phyloP scores from a whole-genome alignment of 1,284 basidiomycete species.

The Phaffia rhodozyma region DNA sequence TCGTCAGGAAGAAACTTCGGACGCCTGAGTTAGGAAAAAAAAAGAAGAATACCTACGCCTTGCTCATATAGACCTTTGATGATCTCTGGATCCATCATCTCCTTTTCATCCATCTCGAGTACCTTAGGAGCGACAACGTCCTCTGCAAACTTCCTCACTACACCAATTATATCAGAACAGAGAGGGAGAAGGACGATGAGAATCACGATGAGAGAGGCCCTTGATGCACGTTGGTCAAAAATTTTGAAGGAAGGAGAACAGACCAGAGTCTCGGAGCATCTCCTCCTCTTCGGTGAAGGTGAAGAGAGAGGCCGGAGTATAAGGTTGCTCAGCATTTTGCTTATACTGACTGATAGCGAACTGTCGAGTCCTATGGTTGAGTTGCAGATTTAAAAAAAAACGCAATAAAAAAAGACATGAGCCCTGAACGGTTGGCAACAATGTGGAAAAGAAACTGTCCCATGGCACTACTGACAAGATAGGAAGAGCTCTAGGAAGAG shows the following conservation, averaged over 20 bases:
- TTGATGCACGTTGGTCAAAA: not conserved
- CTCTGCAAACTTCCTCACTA: constrained; percentile 74
- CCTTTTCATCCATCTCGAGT: constrained; percentile 94
- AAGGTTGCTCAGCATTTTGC: not conserved
- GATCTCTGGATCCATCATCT: constrained; percentile 80
- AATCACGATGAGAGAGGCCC: not conserved
- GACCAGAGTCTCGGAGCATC: constrained; percentile 78
- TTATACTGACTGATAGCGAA: too few relatives aligned
- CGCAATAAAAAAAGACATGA: too few relatives aligned
- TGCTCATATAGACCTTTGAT: constrained; percentile 90
- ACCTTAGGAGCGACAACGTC: constrained; percentile 86
- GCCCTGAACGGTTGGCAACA: too few relatives aligned
- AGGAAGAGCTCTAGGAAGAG: too few relatives aligned
- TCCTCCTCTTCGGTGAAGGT: constrained; percentile 82
- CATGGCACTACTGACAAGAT: too few relatives aligned
- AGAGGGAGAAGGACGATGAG: not conserved
- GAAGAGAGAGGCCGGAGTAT: constrained; percentile 6
- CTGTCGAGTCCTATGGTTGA: too few relatives aligned
- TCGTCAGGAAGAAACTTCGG: not conserved
- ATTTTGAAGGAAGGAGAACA: not conserved
- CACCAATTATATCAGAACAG: not conserved
- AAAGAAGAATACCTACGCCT: constrained; percentile 50
- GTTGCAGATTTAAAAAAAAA: too few relatives aligned
- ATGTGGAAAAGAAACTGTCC: too few relatives aligned
- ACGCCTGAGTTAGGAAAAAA: not conserved